Percentiles rank a stretch among this genome's conserved stretches.
These are phyloP conservation scores for Chlamydomonas incerta DNA, from an alignment of 139 green algal species.

Conservation along the genomic window DNA sequence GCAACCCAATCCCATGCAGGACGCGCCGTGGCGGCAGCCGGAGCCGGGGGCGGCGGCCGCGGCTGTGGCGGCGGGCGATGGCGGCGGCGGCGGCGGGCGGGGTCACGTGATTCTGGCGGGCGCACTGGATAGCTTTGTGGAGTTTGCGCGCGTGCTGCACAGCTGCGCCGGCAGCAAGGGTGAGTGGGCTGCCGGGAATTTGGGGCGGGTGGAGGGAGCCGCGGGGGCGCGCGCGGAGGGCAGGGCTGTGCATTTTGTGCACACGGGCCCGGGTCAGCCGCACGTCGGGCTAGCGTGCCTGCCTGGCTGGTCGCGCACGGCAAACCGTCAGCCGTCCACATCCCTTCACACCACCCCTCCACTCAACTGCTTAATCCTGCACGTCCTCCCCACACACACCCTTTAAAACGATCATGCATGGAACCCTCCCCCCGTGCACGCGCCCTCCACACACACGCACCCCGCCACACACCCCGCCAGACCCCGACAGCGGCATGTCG, in stretches of 20 bases:
- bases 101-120: conserved; percentile 58
- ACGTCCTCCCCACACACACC: too few species aligned
- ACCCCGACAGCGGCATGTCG: conserved; percentile 2
- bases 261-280: too few species aligned
- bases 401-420: not conserved
- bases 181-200: not conserved
- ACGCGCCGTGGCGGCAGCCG: conserved; percentile 26
- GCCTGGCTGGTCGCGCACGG: too few species aligned
- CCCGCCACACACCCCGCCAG: not conserved
- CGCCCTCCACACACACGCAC: not conserved
- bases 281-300: too few species aligned
- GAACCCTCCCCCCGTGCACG: not conserved
- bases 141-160: conserved; percentile 55
- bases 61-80: too few species aligned
- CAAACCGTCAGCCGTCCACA: too few species aligned
- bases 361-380: too few species aligned
- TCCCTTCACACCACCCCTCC: too few species aligned
- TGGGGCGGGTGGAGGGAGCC: too few species aligned
- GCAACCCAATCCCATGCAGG: not conserved
- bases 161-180: conserved; percentile 15
- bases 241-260: too few species aligned
- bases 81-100: not conserved
- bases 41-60: not conserved
- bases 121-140: conserved; percentile 38
- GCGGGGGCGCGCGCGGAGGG: too few species aligned